Evolutionary conservation across 192 early-diverging fungal genomes (phyloP).

Genomic region (Globomyces pollinis-pini): DNA sequence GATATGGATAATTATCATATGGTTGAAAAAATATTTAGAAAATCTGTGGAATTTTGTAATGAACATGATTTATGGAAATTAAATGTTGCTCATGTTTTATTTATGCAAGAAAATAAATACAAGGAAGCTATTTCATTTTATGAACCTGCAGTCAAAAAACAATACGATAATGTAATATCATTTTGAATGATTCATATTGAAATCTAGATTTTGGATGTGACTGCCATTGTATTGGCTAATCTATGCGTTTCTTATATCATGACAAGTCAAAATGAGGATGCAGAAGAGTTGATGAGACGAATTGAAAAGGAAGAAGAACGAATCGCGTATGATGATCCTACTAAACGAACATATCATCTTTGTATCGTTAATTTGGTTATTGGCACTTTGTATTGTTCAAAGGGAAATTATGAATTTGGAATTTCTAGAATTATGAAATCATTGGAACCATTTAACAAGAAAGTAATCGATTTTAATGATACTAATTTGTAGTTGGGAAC

Average conservation of each 20-base stretch:
- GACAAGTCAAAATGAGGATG: conserved; percentile 62
- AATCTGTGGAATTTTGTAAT: conserved; percentile 59
- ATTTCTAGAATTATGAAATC: conserved; percentile 59
- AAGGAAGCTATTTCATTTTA: conserved; percentile 63
- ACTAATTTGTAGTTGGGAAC: conserved; percentile 58
- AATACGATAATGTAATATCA: conserved; percentile 44
- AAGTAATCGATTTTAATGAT: conserved; percentile 26
- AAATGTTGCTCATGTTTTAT: conserved; percentile 59
- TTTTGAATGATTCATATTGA: not conserved
- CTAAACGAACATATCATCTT: conserved; percentile 50
- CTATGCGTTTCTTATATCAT: conserved; percentile 60
- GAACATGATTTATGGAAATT: conserved; percentile 62
- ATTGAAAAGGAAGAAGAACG: conserved; percentile 64
- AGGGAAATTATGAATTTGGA: conserved; percentile 63
- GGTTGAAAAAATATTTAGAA: conserved; percentile 59
- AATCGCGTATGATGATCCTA: conserved; percentile 47
- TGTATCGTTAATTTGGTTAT: conserved; percentile 63
- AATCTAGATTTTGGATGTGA: conserved; percentile 45
- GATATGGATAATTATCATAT: conserved; percentile 54
- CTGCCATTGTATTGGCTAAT: conserved; percentile 58
- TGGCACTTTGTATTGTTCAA: conserved; percentile 59
- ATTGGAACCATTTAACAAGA: conserved; percentile 58
- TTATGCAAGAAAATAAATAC: conserved; percentile 63
- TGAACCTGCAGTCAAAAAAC: conserved; percentile 57
- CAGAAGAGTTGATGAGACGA: conserved; percentile 57